Evolutionary conservation across 2,329 filamentous ascomycete genomes (phyloP).

Genomic region (Pseudonectria buxi): DNA sequence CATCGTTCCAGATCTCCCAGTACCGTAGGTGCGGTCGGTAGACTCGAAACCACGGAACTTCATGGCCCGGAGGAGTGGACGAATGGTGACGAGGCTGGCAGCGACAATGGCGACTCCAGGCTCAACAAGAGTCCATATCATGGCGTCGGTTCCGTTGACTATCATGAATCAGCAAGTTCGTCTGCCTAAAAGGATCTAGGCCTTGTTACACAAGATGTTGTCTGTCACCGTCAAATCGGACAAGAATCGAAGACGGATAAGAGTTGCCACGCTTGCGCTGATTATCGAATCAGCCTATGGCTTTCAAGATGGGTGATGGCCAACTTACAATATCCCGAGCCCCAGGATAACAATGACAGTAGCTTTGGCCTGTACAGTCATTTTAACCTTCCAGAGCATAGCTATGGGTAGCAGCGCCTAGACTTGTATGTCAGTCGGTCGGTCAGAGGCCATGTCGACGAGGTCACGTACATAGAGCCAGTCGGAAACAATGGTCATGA

Average conservation of each 20-base stretch:
- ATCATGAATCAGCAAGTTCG: background rate
- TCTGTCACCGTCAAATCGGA: conserved; percentile 35
- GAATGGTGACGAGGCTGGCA: conserved; percentile 47
- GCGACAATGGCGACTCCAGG: conserved; percentile 50
- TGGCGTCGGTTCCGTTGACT: conserved; percentile 45
- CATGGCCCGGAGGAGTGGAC: conserved; percentile 45
- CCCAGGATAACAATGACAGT: conserved; percentile 44
- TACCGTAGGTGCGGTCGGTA: conserved; percentile 29
- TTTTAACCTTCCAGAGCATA: conserved; percentile 49
- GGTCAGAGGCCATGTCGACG: background rate
- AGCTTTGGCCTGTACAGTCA: conserved; percentile 45
- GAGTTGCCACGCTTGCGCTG: conserved; percentile 47
- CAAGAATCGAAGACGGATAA: conserved; percentile 45
- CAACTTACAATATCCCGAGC: conserved; percentile 42
- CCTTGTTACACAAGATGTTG: conserved; percentile 42
- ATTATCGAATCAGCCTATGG: conserved; percentile 6
- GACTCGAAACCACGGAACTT: conserved; percentile 41
- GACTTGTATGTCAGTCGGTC: conserved; percentile 4
- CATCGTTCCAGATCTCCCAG: conserved; percentile 18
- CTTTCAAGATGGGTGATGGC: background rate
- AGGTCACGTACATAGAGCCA: conserved; percentile 40
- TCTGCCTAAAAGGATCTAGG: background rate
- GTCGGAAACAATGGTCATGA: conserved; percentile 47
- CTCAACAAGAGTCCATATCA: conserved; percentile 52
- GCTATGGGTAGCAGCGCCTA: conserved; percentile 45